phyloP scores from a whole-genome alignment of 352 stramenopile species.

The Globisporangium nunn region DNA sequence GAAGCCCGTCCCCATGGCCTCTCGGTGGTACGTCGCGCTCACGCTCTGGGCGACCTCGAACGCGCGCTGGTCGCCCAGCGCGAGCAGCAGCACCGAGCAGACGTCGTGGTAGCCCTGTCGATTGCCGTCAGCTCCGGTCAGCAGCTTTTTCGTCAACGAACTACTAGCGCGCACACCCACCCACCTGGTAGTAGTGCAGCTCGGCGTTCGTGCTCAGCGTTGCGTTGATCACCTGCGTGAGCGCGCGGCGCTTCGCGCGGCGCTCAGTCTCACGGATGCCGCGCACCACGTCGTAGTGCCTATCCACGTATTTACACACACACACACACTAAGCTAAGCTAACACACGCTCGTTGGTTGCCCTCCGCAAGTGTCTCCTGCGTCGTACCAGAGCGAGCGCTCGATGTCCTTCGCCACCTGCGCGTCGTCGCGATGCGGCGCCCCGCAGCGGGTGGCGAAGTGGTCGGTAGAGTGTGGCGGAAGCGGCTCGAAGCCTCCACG shows the following conservation, averaged over 20 bases:
- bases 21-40: constrained; percentile 84
- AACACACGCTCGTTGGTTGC: too few species aligned
- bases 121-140: too few species aligned
- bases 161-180: too few species aligned
- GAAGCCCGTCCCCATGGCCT: constrained; percentile 85
- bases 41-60: constrained; percentile 65
- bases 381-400: constrained; percentile 65
- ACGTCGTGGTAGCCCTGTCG: constrained; percentile 90
- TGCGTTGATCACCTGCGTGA: constrained; percentile 54
- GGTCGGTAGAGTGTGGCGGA: constrained; percentile 7
- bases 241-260: constrained; percentile 40
- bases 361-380: too few species aligned
- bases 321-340: background rate
- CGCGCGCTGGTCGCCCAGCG: constrained; percentile 64
- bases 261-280: constrained; percentile 60
- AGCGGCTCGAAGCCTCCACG: constrained; percentile 11
- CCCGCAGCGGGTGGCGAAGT: constrained; percentile 8
- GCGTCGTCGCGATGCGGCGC: constrained; percentile 45
- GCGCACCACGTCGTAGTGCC: constrained; percentile 67
- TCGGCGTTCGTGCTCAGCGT: constrained; percentile 40
- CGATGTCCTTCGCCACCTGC: constrained; percentile 80
- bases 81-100: constrained; percentile 75
- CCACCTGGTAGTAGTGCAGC: constrained; percentile 70
- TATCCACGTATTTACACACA: constrained; percentile 1
- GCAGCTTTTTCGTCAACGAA: too few species aligned